Evolutionary conservation across 306 rosid genomes (phyloP).

Genomic region (Prunus mongolica): DNA sequence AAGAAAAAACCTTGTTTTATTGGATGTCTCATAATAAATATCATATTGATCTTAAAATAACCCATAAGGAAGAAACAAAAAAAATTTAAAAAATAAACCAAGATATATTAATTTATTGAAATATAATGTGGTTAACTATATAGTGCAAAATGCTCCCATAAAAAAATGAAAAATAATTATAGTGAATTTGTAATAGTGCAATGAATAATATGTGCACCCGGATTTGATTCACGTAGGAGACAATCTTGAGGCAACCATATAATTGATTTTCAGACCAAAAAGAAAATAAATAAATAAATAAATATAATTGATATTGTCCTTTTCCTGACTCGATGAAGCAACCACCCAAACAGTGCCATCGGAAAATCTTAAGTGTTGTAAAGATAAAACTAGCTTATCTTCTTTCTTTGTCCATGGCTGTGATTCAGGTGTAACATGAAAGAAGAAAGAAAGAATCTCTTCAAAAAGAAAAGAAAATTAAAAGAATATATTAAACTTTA

Average conservation of each 20-base stretch:
- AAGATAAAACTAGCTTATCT: background rate
- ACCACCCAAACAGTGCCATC: no score
- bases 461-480: background rate
- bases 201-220: no score
- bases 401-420: background rate
- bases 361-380: background rate
- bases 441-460: background rate
- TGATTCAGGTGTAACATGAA: background rate
- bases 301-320: no score
- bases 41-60: background rate
- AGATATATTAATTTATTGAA: background rate
- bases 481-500: background rate
- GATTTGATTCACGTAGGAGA: no score
- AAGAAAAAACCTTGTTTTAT: background rate
- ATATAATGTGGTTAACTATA: background rate
- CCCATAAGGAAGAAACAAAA: background rate
- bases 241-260: no score
- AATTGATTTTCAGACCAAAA: no score
- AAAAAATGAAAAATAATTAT: no score
- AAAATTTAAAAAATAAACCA: background rate
- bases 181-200: no score
- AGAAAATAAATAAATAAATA: no score
- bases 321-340: no score
- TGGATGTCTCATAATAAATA: background rate
- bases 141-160: background rate